phyloP scores from a whole-genome alignment of 208 protist genomes.

The Trypanosoma congolense region DNA sequence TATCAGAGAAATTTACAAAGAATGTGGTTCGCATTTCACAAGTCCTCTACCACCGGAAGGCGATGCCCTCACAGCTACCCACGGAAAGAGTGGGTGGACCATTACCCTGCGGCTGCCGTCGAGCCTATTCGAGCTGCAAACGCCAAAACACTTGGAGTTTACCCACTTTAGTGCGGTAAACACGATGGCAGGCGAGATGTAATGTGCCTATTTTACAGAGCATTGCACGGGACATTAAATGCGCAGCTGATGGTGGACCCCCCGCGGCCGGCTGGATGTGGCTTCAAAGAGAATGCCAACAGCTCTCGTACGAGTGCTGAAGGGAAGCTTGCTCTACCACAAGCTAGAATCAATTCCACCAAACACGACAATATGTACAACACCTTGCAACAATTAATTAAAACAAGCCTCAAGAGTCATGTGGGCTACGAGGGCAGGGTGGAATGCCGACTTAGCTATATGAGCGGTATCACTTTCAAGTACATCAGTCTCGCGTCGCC shows the following conservation, averaged over 20 bases:
- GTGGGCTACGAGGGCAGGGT: constrained; percentile 19
- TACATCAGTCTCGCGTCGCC: constrained; percentile 3
- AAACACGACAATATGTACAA: constrained; percentile 10
- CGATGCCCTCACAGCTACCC: background rate
- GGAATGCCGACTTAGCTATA: constrained; percentile 21
- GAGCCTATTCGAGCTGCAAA: constrained; percentile 15
- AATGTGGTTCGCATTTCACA: constrained; percentile 14
- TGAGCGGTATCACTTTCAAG: constrained; percentile 16
- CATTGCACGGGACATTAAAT: constrained; percentile 5
- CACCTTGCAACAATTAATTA: constrained; percentile 11
- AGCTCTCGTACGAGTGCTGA: too few relatives aligned
- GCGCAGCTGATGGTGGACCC: background rate
- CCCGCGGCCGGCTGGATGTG: background rate
- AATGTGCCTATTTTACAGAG: constrained; percentile 11
- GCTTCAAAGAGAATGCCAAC: too few relatives aligned
- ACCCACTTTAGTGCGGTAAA: constrained; percentile 9
- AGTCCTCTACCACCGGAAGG: constrained; percentile 15
- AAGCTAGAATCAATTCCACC: background rate
- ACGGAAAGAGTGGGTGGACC: constrained; percentile 3
- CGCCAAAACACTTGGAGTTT: constrained; percentile 9
- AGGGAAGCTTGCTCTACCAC: background rate
- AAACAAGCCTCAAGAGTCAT: constrained; percentile 1
- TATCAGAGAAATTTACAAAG: constrained; percentile 10
- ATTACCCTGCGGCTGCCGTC: constrained; percentile 13
- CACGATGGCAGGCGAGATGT: constrained; percentile 16